These are phyloP conservation scores for Tarenaya hassleriana DNA, from an alignment of 345 rosid species.

Conservation along the genomic window DNA sequence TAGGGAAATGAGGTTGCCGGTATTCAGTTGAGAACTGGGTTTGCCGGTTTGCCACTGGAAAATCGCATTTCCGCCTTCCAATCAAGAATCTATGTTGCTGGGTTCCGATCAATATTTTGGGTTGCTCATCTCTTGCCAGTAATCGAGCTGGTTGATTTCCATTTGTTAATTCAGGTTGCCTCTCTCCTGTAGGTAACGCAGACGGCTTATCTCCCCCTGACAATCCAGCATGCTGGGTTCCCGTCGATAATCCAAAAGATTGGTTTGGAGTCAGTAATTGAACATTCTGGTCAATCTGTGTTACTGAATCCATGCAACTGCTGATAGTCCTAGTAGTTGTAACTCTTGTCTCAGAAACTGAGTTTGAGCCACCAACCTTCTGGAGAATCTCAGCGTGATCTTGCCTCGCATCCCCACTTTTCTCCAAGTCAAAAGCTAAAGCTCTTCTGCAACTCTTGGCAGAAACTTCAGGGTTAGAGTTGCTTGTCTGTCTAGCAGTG, in stretches of 20 bases:
- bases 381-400: constrained; percentile 20
- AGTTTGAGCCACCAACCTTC: constrained; percentile 22
- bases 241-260: constrained; percentile 9
- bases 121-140: constrained; percentile 20
- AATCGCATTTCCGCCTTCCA: neutral
- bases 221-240: constrained; percentile 11
- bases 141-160: constrained; percentile 12
- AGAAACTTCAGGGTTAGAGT: constrained; percentile 24
- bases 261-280: constrained; percentile 17
- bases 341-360: constrained; percentile 21
- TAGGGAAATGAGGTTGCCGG: constrained; percentile 25
- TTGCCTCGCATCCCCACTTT: constrained; percentile 21
- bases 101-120: constrained; percentile 16
- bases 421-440: constrained; percentile 53
- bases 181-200: neutral
- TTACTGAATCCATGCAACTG: constrained; percentile 15
- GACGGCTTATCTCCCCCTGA: neutral
- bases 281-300: constrained; percentile 31
- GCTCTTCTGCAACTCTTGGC: constrained; percentile 45
- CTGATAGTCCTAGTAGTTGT: constrained; percentile 18
- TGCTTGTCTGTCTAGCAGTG: constrained; percentile 19
- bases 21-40: constrained; percentile 10
- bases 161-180: constrained; percentile 7
- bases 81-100: constrained; percentile 7
- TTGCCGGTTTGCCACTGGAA: constrained; percentile 16